phyloP scores from a whole-genome alignment of 192 early-diverging fungal species.

The Rhizophagus clarus region DNA sequence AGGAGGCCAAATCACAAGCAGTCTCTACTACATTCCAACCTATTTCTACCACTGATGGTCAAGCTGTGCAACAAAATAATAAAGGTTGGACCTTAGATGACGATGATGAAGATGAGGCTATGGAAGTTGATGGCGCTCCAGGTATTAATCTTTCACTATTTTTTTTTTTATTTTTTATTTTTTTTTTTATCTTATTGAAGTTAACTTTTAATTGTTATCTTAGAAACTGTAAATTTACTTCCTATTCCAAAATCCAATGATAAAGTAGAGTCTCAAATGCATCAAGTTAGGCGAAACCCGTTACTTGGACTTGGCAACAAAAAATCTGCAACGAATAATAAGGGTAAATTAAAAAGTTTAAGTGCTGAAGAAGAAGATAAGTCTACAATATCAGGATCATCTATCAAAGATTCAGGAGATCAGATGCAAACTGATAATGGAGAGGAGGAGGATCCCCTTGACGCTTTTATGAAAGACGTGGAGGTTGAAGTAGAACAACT shows the following conservation, averaged over 20 bases:
- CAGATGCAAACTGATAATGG: slow-evolving; percentile 25
- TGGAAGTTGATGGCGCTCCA: slow-evolving; percentile 37
- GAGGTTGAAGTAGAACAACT: slow-evolving; percentile 69
- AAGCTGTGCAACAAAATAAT: slow-evolving; percentile 33
- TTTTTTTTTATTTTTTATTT: neutral
- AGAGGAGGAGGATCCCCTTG: slow-evolving; percentile 69
- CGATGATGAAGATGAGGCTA: slow-evolving; percentile 66
- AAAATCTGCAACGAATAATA: slow-evolving; percentile 9
- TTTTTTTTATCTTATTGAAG: neutral
- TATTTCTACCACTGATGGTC: neutral
- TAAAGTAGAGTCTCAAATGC: neutral
- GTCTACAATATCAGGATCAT: slow-evolving; percentile 26
- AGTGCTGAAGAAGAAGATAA: slow-evolving; percentile 22
- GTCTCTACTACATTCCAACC: slow-evolving; percentile 19
- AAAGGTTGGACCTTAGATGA: slow-evolving; percentile 66
- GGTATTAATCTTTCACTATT: neutral
- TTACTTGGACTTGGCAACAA: slow-evolving; percentile 19
- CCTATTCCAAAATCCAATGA: slow-evolving; percentile 22
- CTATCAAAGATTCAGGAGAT: neutral
- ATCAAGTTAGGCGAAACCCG: slow-evolving; percentile 24
- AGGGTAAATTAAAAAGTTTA: slow-evolving; percentile 11
- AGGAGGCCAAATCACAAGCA: slow-evolving; percentile 42
- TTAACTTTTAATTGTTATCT: too few species aligned
- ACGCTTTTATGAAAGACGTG: slow-evolving; percentile 90
- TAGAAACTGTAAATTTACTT: slow-evolving; percentile 11